Evolutionary conservation across 345 rosid genomes (phyloP).

Genomic region (Rhodomyrtus tomentosa): DNA sequence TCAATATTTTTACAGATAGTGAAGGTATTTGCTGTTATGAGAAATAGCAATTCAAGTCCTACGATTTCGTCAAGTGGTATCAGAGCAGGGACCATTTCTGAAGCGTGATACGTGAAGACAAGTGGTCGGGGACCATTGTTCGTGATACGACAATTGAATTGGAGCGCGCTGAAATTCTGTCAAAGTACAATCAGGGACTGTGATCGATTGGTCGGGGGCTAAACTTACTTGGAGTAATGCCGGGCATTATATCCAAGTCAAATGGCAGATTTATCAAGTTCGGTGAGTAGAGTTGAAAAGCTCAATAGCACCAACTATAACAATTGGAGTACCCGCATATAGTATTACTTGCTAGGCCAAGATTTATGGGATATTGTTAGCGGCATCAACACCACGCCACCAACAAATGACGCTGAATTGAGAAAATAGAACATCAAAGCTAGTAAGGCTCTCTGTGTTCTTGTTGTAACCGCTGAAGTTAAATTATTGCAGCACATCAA

Average conservation of each 20-base stretch:
- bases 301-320: not conserved
- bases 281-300: accelerated
- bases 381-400: not conserved
- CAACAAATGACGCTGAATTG: too few species aligned
- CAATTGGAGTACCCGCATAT: not conserved
- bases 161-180: not conserved
- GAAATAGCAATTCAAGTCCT: too few species aligned
- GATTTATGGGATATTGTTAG: too few species aligned
- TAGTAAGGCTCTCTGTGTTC: too few species aligned
- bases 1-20: too few species aligned
- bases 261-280: not conserved
- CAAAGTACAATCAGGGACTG: not conserved
- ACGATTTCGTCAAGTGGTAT: too few species aligned
- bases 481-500: too few species aligned
- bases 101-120: not conserved
- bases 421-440: too few species aligned
- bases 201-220: not conserved
- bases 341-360: not conserved
- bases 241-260: not conserved
- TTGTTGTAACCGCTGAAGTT: too few species aligned
- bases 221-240: not conserved
- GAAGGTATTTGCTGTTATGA: too few species aligned
- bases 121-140: too few species aligned
- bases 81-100: too few species aligned
- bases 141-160: not conserved